Evolutionary conservation across 2,329 filamentous ascomycete genomes (phyloP), one percentile per base, ranked within the genome.

Genomic region (Apiospora arundinis): DNA sequence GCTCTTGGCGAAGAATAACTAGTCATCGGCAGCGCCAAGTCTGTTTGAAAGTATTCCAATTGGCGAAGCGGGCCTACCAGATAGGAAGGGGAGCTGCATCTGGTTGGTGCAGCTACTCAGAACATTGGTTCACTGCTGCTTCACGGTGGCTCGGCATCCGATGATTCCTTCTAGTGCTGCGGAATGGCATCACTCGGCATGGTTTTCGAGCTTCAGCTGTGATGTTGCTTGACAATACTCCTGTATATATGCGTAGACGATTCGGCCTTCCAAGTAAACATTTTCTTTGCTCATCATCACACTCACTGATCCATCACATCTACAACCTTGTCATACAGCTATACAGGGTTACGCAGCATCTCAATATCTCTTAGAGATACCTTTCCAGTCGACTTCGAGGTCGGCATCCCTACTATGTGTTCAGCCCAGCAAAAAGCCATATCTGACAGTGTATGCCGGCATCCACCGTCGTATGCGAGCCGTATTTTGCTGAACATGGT

Each of bases 11-110:
- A 21, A 3, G 18, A 40, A 5, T n/a, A 63, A 63, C 56, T 63
- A 63, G 56, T 63, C 56, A 40, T n/a, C 56, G 28, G 21, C 56
- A 63, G 14, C 56, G 7, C 21, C 56, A 63, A 63, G 32, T 21
- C 56, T 37, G 56, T 63, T 63, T 63, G 56, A 63, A 56, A 63
- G 32, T 63, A 63, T 40, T 63, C 18, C 28, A 63, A 14, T 63
- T 63, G 32, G 56, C 28, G 18, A 37, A 40, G 28, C 8, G 6
- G 32, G 21, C 32, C 32, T 63, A n/a, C 56, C 32, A 63, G n/a
- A 40, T 2, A 23, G 56, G 32, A 63, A 23, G 12, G 2, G 18
- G 21, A 40, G 21, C 32, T 9, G 28, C 9, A 12, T n/a, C 21
- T 63, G 56, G 32, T 40, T 40, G 37, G 16, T 40, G 16, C 37